Conservation (phyloP, 2,329 filamentous ascomycete genomes). For the Phyllosticta capitalensis region DNA sequence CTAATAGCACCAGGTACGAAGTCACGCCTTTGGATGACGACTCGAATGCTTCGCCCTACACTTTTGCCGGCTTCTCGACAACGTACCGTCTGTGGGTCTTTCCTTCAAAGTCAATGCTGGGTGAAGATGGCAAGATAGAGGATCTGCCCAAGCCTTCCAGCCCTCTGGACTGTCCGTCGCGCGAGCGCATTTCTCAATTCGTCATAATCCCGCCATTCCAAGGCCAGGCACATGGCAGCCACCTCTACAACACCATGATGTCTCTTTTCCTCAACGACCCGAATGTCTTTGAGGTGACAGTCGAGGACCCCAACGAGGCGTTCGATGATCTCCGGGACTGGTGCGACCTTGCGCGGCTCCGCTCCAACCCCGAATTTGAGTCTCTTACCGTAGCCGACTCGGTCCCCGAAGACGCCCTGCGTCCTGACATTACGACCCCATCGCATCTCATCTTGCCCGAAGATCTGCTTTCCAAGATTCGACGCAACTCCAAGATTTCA, state of each 20-base stretch:
- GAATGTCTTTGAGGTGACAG: constrained; percentile 72
- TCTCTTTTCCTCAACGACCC: constrained; percentile 55
- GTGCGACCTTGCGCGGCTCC: constrained; percentile 59
- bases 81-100: constrained; percentile 75
- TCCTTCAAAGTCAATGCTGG: constrained; percentile 37
- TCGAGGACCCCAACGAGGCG: constrained; percentile 85
- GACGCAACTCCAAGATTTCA: constrained; percentile 58
- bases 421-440: constrained; percentile 41
- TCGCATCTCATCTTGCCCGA: constrained; percentile 49
- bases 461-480: constrained; percentile 45
- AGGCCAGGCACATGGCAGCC: constrained; percentile 64
- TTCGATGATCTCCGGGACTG: constrained; percentile 74
- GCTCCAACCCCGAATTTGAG: constrained; percentile 48
- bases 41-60: constrained; percentile 42
- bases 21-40: constrained; percentile 24
- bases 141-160: constrained; percentile 19
- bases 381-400: constrained; percentile 43
- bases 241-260: constrained; percentile 75
- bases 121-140: constrained; percentile 29
- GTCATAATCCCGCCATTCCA: constrained; percentile 84
- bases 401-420: constrained; percentile 42
- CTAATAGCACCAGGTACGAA: constrained; percentile 18
- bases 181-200: constrained; percentile 87
- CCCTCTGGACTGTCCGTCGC: constrained; percentile 58
- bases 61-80: constrained; percentile 81